Evolutionary conservation across 1,284 basidiomycete species (phyloP), one percentile per base, ranked within the genome.

Genomic region (Boletus sp.): DNA sequence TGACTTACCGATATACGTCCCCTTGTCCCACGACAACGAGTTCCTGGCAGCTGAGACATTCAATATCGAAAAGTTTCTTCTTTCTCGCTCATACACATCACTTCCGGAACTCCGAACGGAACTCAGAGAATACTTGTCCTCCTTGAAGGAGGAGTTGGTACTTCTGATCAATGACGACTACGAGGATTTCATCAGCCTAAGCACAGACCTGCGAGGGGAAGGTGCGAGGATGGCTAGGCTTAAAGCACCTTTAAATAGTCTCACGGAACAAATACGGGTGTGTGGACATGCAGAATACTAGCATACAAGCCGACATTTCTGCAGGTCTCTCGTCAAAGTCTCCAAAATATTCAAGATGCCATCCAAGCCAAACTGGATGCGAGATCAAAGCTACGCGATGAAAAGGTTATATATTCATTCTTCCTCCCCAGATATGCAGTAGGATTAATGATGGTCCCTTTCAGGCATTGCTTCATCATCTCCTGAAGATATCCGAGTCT

Each of bases 141-240:
- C 82, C 16, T 77, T 99, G 64, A 94, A 96, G 69, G 91, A 95
- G 70, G 94, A 97, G 71, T 83, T 99, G 33, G 93, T 98, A 33
- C 88, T 87, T 68, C 85, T 98, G 69, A 98, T 99, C 74, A 98
- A 99, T 73, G 90, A 95, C 68, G 96, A 98, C 75, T 98, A 98
- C 73, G 94, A 95, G 73, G 95, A 95, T 46, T 98, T 98, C 73
- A 97, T 99, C 64, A 94, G 91, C 64, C 80, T 99, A 27, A 96
- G 95, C 63, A 95, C 91, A 2, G 92, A 95, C 64, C 72, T 97
- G 62, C 81, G 86, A 60, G 92, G 90, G 35, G 94, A 97, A 73
- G 92, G 91, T 2, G 78, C 79, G 48, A 80, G 91, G 60, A 71
- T 96, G 65, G 80, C 84, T 61, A 77, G 81, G 54, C 72, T 96